Conservation (phyloP, 2,329 filamentous ascomycete genomes). For the Microsporum canis region DNA sequence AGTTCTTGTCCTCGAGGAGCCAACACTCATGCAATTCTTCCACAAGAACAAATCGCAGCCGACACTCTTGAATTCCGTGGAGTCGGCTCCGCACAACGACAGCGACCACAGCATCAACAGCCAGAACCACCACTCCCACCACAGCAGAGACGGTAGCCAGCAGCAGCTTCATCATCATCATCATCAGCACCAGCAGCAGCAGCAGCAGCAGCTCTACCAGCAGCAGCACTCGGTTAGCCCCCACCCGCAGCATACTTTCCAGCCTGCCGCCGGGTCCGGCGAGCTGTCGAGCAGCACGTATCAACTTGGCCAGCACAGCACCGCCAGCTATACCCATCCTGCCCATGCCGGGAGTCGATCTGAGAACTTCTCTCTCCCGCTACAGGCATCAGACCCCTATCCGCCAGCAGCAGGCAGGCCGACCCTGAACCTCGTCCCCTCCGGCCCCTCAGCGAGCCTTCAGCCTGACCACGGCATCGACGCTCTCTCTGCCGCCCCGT, state of each 20-base stretch:
- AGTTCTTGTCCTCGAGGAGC: background rate
- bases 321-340: constrained; percentile 10
- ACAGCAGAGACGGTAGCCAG: background rate
- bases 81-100: constrained; percentile 7
- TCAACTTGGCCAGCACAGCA: constrained; percentile 4
- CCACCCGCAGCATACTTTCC: background rate
- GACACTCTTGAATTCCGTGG: constrained; percentile 11
- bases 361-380: constrained; percentile 1
- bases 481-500: background rate
- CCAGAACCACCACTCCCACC: background rate
- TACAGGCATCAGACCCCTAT: background rate
- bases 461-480: background rate
- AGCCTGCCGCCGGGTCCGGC: background rate
- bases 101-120: background rate
- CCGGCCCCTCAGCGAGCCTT: background rate
- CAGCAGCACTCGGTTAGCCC: background rate
- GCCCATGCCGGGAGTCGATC: constrained; percentile 7
- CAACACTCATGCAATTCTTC: constrained; percentile 16
- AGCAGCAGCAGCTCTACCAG: background rate
- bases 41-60: constrained; percentile 18
- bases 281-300: background rate
- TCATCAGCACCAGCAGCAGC: background rate
- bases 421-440: constrained; percentile 11
- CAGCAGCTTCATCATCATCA: constrained; percentile 9
- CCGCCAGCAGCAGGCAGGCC: background rate